Base-by-base conservation (phyloP, 257 asterid species). In the Thymus quinquecostatus region DNA sequence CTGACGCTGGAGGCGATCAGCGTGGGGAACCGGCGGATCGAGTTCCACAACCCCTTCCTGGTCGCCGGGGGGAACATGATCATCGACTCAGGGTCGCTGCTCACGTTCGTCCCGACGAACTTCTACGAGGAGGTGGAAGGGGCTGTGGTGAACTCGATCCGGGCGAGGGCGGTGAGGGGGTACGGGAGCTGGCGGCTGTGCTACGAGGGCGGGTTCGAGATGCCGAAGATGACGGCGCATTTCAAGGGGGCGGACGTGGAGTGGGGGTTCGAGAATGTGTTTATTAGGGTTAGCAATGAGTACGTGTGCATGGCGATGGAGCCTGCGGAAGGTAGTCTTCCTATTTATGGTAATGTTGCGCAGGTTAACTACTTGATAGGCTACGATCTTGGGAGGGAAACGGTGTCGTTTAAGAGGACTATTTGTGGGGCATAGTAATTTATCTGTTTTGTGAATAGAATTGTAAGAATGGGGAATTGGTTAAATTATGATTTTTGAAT, bases 231-330 rank as follows among this genome's bases (percentile, higher is more conserved):
- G 10, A 85, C 77, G 2, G 36, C 70, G 0, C 88, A 88, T 77
- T 86, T 88, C 63, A 78, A 40, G 63, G 88, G 87, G 76, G 97
- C 83, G 5, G 89, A 86, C 28, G 80, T 90, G 86, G 55, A 60
- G 60, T 47, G 88, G 85, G 78, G 71, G 9, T 7, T 14, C 0
- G 9, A 54, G 1, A 54, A 54, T 54, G 33, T 7, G 2, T 21
- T 21, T 27, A 21, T 54, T 2, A 54, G 59, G 7, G 59, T 21
- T 9, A 8, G 12, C 0, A 1, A 1, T 8, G 34, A 54, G 27
- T 27, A 54, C 8, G 33, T 6, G 32, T 54, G 59, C 33, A 1
- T 21, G 59, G 34, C 33, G 11, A 0, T 54, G 5, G 12, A 8
- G 4, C 38, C 38, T 27, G 12, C 58, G 10, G 11, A 0, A 10